Base-by-base conservation (phyloP, 163 green algal species). In the Scenedesmus sp. region DNA sequence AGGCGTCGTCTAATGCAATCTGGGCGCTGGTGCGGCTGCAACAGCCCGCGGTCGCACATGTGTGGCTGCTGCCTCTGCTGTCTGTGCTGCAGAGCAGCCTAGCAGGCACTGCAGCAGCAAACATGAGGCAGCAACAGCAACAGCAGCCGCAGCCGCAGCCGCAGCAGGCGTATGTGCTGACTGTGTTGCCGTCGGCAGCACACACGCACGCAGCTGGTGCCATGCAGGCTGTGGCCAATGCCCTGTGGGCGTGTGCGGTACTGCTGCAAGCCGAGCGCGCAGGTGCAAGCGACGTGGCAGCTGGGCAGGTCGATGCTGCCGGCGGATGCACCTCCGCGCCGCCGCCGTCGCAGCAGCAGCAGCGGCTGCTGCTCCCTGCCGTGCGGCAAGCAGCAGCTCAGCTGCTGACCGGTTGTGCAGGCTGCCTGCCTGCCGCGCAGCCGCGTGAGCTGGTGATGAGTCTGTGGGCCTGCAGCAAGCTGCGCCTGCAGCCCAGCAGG, bases 31-130 rank as follows among this genome's bases (percentile, higher is more conserved):
- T 46, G 37, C 37, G 76, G 37, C 76, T 83, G 40, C 76, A 83
- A n/a, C 76, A 56, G 76, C 76, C 76, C 22, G 16, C 26, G 16
- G 76, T 83, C 33, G 76, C 76, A 46, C 13, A 2, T 46, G 33
- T 83, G 18, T 83, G 76, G 76, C 10, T 83, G 76, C 76, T 83
- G 76, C 76, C 76, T 18, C 76, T 83, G 76, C 76, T 83, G 40
- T 83, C 76, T 7, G 37, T 83, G 15, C 76, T 83, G 76, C 76
- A 51, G 76, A 30, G 76, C 40, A 51, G 76, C 40, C 2, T 46
- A 56, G 18, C 37, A 51, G 16, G 10, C 16, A 46, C 35, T 30
- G 72, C 33, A 44, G 37, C 73, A 26, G 35, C 16, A 12, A 1
- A 16, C 51, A 61, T 16, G 22, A 61, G 51, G 13, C 1, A 61